Base-by-base conservation (phyloP, 306 rosid species). In the Ziziphus jujuba region DNA sequence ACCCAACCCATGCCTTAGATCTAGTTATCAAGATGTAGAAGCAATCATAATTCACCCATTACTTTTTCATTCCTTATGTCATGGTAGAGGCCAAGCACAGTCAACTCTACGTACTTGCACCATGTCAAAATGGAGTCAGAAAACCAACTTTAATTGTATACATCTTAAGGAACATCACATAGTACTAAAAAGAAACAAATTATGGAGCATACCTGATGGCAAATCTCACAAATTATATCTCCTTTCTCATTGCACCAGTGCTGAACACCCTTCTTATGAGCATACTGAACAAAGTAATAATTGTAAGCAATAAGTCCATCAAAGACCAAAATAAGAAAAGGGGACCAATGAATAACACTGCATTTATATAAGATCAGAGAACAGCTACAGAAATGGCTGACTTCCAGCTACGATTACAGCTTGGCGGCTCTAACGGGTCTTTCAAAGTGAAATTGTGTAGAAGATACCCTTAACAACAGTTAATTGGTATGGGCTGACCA, bases 241-340 rank as follows among this genome's bases (percentile, higher is more conserved):
- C 98, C 98, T 84, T 92, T 92, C 84, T 92, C 98, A 73, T 92
- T 77, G 78, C 98, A 92, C 98, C 98, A 92, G 76, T 84, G 93
- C 84, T 92, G 98, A 59, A 92, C 96, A 47, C 98, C 90, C 80
- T 92, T 92, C 64, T 97, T 82, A 81, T 92, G 98, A 38, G 98
- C 98, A 84, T 77, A 92, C 98, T 92, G 88, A 61, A 71, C 49
- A 59, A 13, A 70, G 59, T 24, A 56, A 57, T 33, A 72, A 28
- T 20, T 45, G 3, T 24, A 71, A 56, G 40, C 63, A 64, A 75
- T 55, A 60, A 56, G n/a, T n/a, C n/a, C n/a, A n/a, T n/a, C n/a
- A n/a, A 12, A 67, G 56, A 64, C 57, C 60, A 61, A 54, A 55
- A 50, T 35, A 59, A 34, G 36, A 65, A 73, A 67, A 38, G 28